A percentile compares a stretch with the other conserved stretches of the same genome.
phyloP scores from a whole-genome alignment of 2,329 filamentous ascomycete genomes.

The Fusarium graminum region DNA sequence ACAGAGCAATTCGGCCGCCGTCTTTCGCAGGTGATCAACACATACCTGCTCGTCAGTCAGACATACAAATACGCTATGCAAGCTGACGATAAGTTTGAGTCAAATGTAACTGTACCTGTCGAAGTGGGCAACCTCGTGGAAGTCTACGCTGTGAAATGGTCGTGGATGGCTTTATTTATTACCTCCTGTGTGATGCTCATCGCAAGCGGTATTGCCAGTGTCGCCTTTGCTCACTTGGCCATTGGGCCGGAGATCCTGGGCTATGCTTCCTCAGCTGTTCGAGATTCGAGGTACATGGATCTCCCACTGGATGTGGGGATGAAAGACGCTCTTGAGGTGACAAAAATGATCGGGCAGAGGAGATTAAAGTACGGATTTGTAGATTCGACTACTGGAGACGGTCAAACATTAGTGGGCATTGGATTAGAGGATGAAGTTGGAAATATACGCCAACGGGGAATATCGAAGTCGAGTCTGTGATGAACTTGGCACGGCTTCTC shows the following conservation, averaged over 20 bases:
- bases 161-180: constrained; percentile 3
- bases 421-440: background rate
- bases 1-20: background rate
- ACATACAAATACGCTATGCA: background rate
- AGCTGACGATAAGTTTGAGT: background rate
- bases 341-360: background rate
- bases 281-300: background rate
- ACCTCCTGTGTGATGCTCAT: background rate
- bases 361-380: background rate
- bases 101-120: background rate
- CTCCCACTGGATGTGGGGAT: background rate
- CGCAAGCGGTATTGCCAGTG: background rate
- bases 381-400: background rate
- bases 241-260: background rate
- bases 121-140: background rate
- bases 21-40: background rate
- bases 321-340: background rate
- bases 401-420: background rate
- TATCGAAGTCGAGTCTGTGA: too few species aligned
- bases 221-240: background rate
- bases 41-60: background rate
- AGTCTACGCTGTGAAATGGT: background rate
- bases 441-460: background rate
- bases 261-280: background rate
- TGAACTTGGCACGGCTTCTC: too few species aligned